Conservation (phyloP, 2,329 filamentous ascomycete genomes). For the Eurotiales sp. region DNA sequence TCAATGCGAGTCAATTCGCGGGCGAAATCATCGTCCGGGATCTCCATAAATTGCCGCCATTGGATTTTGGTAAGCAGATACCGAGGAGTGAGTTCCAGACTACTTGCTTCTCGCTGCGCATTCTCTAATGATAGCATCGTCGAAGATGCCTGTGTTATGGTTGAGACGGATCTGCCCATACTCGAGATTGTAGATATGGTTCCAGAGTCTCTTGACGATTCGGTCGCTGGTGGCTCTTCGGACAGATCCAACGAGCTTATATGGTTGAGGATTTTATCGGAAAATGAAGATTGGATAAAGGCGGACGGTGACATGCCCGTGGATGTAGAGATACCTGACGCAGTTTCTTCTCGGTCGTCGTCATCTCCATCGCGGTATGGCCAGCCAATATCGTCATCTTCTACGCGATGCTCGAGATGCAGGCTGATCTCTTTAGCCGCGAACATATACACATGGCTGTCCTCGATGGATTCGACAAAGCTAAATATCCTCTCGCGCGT, state of each 20-base stretch:
- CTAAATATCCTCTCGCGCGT: constrained; percentile 69
- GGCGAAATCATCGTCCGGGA: constrained; percentile 78
- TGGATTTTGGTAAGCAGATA: constrained; percentile 75
- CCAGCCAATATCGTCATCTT: constrained; percentile 93
- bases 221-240: constrained; percentile 36
- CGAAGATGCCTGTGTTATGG: constrained; percentile 39
- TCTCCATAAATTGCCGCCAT: constrained; percentile 87
- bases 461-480: constrained; percentile 71
- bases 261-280: constrained; percentile 35
- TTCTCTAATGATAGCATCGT: constrained; percentile 54
- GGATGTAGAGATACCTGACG: constrained; percentile 39
- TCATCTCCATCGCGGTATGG: constrained; percentile 70
- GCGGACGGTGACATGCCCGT: constrained; percentile 39
- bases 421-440: constrained; percentile 80
- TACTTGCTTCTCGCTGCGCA: constrained; percentile 73
- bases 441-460: constrained; percentile 75
- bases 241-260: constrained; percentile 39
- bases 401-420: constrained; percentile 69
- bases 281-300: constrained; percentile 24
- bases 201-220: constrained; percentile 35
- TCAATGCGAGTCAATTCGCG: constrained; percentile 92
- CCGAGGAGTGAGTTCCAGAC: constrained; percentile 65
- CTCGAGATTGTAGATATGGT: constrained; percentile 38
- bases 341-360: constrained; percentile 32
- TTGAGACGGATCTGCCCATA: constrained; percentile 35